Percentiles rank a stretch among this genome's conserved stretches.
phyloP scores from a whole-genome alignment of 805 yeast genomes.

The Saturnispora hagleri region DNA sequence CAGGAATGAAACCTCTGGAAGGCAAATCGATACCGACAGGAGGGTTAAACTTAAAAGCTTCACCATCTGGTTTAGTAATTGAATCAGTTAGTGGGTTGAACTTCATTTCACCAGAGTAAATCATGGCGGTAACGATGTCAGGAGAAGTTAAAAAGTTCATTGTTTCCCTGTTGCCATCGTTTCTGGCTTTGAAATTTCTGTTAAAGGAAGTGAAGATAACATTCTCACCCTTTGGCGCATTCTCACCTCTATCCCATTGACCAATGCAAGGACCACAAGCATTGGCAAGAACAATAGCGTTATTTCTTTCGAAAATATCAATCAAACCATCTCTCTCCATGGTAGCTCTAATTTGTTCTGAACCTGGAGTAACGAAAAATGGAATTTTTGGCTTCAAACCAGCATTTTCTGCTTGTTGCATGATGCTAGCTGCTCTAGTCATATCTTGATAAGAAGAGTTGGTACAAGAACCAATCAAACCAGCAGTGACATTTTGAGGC shows the following conservation, averaged over 20 bases:
- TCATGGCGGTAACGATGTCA: conserved; percentile 91
- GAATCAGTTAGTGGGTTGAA: conserved; percentile 94
- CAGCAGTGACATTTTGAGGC: conserved; percentile 91
- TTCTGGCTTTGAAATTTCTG: conserved; percentile 97
- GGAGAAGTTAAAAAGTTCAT: conserved; percentile 97
- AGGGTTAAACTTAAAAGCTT: conserved; percentile 78
- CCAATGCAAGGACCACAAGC: conserved; percentile 99
- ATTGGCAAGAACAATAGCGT: conserved; percentile 91
- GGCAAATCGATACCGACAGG: conserved; percentile 93
- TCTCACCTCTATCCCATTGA: conserved; percentile 92
- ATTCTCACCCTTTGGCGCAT: conserved; percentile 87
- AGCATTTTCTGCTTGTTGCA: conserved; percentile 80
- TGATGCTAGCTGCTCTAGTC: conserved; percentile 92
- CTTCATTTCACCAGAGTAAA: conserved; percentile 91
- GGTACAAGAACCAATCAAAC: conserved; percentile 97
- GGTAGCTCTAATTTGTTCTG: conserved; percentile 97
- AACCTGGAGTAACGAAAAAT: conserved; percentile 94
- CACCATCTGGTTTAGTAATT: conserved; percentile 80
- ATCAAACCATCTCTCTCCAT: conserved; percentile 94
- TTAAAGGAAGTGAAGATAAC: conserved; percentile 95
- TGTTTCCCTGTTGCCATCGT: conserved; percentile 96
- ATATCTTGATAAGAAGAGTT: conserved; percentile 97
- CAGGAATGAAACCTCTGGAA: conserved; percentile 78
- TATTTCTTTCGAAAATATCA: conserved; percentile 78
- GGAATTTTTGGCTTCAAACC: conserved; percentile 89